These are phyloP conservation scores for Claviceps sp. DNA, from an alignment of 2,329 filamentous ascomycete species.

Conservation along the genomic window DNA sequence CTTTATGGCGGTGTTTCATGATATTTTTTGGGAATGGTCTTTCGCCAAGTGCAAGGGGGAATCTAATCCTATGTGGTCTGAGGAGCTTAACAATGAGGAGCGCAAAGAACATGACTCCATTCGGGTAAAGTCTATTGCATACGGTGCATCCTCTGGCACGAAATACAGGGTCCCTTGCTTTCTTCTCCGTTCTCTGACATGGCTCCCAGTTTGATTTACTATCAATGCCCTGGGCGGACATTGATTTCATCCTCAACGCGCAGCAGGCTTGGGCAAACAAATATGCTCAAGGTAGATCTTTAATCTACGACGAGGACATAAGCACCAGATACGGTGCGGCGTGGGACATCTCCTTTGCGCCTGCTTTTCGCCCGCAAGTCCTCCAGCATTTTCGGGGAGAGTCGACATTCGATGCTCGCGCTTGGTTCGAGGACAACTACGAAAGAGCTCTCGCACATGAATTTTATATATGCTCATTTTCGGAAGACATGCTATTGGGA, in stretches of 20 bases:
- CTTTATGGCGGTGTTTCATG: constrained; percentile 22
- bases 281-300: too few relatives aligned
- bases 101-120: constrained; percentile 25
- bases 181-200: neutral
- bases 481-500: too few relatives aligned
- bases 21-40: constrained; percentile 20
- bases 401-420: too few relatives aligned
- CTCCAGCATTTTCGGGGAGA: too few relatives aligned
- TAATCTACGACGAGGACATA: constrained; percentile 22
- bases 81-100: neutral
- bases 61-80: neutral
- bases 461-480: too few relatives aligned
- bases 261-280: constrained; percentile 14
- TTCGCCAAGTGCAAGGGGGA: constrained; percentile 6
- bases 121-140: constrained; percentile 25
- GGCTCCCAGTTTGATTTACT: constrained; percentile 28
- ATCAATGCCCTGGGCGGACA: constrained; percentile 28
- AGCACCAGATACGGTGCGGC: constrained; percentile 17
- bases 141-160: neutral
- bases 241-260: constrained; percentile 32
- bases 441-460: too few relatives aligned
- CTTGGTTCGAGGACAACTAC: too few relatives aligned
- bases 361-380: too few relatives aligned
- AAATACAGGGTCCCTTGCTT: neutral
- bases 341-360: too few relatives aligned